Evolutionary conservation across 2,329 filamentous ascomycete genomes (phyloP).

Genomic region (Microdochium trichocladiopsis): DNA sequence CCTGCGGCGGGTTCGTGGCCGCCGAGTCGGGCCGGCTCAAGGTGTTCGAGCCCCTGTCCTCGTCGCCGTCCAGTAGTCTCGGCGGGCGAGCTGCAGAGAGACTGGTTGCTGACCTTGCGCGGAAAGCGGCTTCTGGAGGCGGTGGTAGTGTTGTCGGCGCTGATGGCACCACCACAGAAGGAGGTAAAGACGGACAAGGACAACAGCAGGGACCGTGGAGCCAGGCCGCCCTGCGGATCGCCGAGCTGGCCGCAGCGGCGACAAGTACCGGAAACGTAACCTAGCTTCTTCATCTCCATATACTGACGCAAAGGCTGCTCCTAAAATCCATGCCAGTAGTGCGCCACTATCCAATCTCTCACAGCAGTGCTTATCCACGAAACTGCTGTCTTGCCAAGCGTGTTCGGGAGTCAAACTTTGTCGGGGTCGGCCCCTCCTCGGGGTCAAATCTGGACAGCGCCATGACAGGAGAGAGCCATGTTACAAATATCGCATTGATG

Average conservation of each 20-base stretch:
- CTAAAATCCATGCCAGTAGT: no score
- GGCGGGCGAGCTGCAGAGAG: conserved; percentile 6
- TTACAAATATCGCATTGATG: no score
- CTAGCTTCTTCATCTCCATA: no score
- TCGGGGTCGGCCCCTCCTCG: no score
- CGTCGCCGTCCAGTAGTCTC: background rate
- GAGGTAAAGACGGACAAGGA: background rate
- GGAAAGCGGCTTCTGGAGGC: conserved; percentile 5
- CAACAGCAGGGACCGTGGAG: background rate
- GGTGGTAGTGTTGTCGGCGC: conserved; percentile 5
- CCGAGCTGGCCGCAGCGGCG: background rate
- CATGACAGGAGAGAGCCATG: no score
- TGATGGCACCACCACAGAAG: background rate
- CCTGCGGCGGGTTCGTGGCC: conserved; percentile 48
- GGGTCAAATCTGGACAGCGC: no score
- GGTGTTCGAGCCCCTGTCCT: conserved; percentile 22
- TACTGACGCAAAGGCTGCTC: no score
- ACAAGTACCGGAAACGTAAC: background rate
- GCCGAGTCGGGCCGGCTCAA: conserved; percentile 43
- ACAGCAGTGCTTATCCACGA: no score
- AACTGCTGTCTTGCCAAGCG: no score
- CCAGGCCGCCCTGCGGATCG: background rate
- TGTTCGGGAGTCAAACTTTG: no score
- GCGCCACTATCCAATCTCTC: no score
- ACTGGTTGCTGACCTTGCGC: conserved; percentile 7